phyloP scores from a whole-genome alignment of 2,329 filamentous ascomycete genomes.

The Xylariaceae sp. region DNA sequence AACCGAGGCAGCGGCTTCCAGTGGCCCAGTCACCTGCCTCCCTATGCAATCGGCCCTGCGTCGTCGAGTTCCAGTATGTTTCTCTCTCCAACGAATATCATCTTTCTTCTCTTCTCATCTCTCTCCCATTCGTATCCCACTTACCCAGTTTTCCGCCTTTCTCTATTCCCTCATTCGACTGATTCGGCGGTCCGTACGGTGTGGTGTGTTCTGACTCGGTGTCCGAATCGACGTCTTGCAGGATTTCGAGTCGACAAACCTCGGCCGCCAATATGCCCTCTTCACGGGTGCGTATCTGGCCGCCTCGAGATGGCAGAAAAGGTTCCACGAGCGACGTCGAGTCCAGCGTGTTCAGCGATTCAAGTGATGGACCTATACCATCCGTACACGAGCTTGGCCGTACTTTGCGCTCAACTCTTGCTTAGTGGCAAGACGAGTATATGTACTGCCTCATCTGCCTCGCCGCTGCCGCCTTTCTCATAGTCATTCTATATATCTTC shows the following conservation, averaged over 20 bases:
- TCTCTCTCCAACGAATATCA: too few species aligned
- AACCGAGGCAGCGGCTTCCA: not conserved
- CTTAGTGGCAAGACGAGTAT: constrained; percentile 39
- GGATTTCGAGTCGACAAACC: not conserved
- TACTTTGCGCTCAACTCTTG: constrained; percentile 29
- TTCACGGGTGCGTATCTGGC: constrained; percentile 9
- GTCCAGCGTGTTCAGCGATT: constrained; percentile 9
- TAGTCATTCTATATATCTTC: constrained; percentile 31
- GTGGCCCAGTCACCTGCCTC: too few species aligned
- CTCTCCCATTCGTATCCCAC: too few species aligned
- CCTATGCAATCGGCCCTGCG: too few species aligned
- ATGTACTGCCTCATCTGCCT: constrained; percentile 33
- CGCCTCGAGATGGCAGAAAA: constrained; percentile 1
- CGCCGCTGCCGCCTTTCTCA: constrained; percentile 28
- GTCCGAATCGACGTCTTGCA: not conserved
- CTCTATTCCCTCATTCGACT: not conserved
- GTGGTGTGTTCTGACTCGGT: not conserved
- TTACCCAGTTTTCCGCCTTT: not conserved
- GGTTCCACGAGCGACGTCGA: constrained; percentile 7
- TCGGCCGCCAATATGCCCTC: constrained; percentile 1
- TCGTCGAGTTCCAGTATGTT: too few species aligned
- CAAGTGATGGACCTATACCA: constrained; percentile 20
- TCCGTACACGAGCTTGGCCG: constrained; percentile 23
- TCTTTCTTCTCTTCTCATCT: too few species aligned
- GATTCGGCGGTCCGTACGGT: not conserved